These are phyloP conservation scores for Lactarius deliciosus DNA, from an alignment of 768 basidiomycete genomes.

Conservation along the genomic window DNA sequence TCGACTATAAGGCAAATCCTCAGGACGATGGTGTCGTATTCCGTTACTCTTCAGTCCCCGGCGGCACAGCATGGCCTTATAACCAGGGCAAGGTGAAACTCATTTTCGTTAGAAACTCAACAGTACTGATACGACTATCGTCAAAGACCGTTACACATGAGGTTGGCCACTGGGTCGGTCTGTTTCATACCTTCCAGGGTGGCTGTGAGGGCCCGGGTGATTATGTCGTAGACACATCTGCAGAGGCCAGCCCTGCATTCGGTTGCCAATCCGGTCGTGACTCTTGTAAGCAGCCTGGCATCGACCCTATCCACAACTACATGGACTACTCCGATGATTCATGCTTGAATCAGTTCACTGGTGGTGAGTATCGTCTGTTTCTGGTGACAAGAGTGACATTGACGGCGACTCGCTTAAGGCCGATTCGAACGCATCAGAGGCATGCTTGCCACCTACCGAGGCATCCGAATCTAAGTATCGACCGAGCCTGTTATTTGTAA, in stretches of 20 bases:
- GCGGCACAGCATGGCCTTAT: constrained; percentile 42
- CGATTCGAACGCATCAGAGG: constrained; percentile 40
- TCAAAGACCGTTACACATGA: constrained; percentile 52
- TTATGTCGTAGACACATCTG: constrained; percentile 48
- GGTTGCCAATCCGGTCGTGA: constrained; percentile 40
- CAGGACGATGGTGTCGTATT: constrained; percentile 50
- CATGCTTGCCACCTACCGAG: constrained; percentile 48
- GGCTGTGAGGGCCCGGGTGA: constrained; percentile 46
- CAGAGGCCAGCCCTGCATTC: constrained; percentile 44
- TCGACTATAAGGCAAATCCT: constrained; percentile 39
- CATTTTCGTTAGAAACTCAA: too few relatives aligned
- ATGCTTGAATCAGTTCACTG: constrained; percentile 52
- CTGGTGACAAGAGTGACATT: background rate
- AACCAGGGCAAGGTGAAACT: constrained; percentile 37
- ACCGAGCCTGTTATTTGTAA: too few relatives aligned
- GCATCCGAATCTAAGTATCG: constrained; percentile 34
- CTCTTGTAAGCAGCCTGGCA: constrained; percentile 34
- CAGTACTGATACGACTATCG: background rate
- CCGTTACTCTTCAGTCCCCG: constrained; percentile 39
- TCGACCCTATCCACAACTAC: constrained; percentile 51
- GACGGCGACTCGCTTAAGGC: constrained; percentile 4
- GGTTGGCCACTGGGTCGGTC: constrained; percentile 58
- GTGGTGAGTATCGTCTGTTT: constrained; percentile 34
- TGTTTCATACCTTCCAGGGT: constrained; percentile 60
- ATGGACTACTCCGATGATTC: constrained; percentile 55